Evolutionary conservation across 257 asterid species (phyloP).

Genomic region (Capsicum rhomboideum): DNA sequence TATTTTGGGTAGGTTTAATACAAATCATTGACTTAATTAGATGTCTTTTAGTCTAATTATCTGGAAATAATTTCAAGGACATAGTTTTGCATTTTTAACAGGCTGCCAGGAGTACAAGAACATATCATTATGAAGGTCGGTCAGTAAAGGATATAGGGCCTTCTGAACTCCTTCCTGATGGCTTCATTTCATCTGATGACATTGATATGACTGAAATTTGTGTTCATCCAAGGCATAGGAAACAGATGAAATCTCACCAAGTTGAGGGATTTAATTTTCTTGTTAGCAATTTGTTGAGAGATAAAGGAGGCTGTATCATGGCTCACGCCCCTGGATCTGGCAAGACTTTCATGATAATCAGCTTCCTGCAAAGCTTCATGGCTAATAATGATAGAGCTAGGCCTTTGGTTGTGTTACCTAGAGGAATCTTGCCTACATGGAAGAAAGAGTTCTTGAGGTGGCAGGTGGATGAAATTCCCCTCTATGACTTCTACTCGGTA

Average conservation of each 20-base stretch:
- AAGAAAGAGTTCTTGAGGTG: conserved; percentile 75
- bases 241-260: conserved; percentile 97
- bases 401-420: conserved; percentile 90
- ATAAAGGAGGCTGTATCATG: conserved; percentile 92
- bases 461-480: conserved; percentile 84
- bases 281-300: conserved; percentile 68
- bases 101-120: conserved; percentile 58
- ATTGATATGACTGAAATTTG: conserved; percentile 49
- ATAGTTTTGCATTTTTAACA: conserved; percentile 15
- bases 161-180: conserved; percentile 37
- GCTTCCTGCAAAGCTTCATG: conserved; percentile 95
- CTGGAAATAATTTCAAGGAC: not conserved
- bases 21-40: not conserved
- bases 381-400: conserved; percentile 85
- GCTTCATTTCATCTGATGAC: conserved; percentile 37
- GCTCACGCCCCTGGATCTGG: conserved; percentile 99
- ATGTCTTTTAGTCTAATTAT: not conserved
- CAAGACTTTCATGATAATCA: conserved; percentile 91
- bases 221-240: conserved; percentile 92
- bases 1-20: not conserved
- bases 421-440: conserved; percentile 85
- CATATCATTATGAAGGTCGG: conserved; percentile 69
- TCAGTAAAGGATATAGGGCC: conserved; percentile 39
- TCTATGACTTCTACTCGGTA: conserved; percentile 75
- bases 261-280: conserved; percentile 93